Percentiles rank a stretch among this genome's conserved stretches.
Conservation (phyloP, 805 yeast genomes). For the Teunomyces panamensis region DNA sequence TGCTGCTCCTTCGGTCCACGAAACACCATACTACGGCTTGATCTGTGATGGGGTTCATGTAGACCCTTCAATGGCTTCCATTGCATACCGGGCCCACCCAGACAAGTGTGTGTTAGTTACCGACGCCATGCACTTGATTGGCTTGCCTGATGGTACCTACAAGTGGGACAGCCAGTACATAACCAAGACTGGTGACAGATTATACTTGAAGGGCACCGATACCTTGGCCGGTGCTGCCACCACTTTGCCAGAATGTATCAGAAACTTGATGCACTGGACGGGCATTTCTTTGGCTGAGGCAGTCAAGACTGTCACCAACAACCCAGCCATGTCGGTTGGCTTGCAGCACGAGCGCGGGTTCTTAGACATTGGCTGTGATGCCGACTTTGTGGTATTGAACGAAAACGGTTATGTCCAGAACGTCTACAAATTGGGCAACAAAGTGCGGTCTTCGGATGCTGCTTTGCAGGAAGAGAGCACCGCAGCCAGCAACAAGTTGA, state of each 20-base stretch:
- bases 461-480: neutral
- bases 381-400: conserved; percentile 51
- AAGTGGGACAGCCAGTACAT: conserved; percentile 49
- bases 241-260: conserved; percentile 47
- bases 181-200: conserved; percentile 45
- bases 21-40: conserved; percentile 49
- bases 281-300: conserved; percentile 48
- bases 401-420: conserved; percentile 40
- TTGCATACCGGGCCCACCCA: conserved; percentile 51
- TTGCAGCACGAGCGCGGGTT: conserved; percentile 46
- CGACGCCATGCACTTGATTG: conserved; percentile 58
- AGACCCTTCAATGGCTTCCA: conserved; percentile 49
- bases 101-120: conserved; percentile 56
- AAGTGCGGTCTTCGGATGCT: conserved; percentile 12
- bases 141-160: conserved; percentile 55
- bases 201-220: conserved; percentile 50
- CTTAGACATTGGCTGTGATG: conserved; percentile 52
- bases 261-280: conserved; percentile 52
- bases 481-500: conserved; percentile 2
- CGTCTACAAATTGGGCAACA: conserved; percentile 51
- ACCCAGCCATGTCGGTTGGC: conserved; percentile 50
- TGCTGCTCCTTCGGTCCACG: conserved; percentile 23
- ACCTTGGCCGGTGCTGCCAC: conserved; percentile 66
- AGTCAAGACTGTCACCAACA: conserved; percentile 53
- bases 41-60: conserved; percentile 61